These are phyloP conservation scores for Aspergillus sp. DNA, from an alignment of 2,329 filamentous ascomycete species.

Conservation along the genomic window DNA sequence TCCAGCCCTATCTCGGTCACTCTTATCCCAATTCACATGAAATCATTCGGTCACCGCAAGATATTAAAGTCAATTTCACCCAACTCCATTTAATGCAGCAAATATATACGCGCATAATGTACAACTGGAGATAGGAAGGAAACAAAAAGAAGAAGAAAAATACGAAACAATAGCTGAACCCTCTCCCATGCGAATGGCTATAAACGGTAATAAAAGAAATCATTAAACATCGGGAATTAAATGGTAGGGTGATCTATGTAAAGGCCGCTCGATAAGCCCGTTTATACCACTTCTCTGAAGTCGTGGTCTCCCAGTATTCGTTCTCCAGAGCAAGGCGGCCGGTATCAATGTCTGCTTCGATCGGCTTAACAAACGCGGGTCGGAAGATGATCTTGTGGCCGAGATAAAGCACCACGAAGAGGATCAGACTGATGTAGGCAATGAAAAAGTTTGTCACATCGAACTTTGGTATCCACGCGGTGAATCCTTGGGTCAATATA, in stretches of 20 bases:
- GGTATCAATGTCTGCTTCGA: slow-evolving; percentile 46
- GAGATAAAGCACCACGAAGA: slow-evolving; percentile 60
- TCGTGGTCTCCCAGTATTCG: slow-evolving; percentile 28
- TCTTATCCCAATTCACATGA: not conserved
- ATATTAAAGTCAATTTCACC: slow-evolving; percentile 5
- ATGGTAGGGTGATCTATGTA: slow-evolving; percentile 3
- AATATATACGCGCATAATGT: slow-evolving; percentile 10
- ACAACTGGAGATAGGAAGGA: slow-evolving; percentile 3
- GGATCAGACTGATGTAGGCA: slow-evolving; percentile 63
- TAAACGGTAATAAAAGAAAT: not conserved
- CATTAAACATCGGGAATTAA: not conserved
- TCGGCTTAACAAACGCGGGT: slow-evolving; percentile 37
- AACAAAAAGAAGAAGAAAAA: not conserved
- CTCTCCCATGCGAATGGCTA: not conserved
- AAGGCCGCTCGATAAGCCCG: slow-evolving; percentile 12
- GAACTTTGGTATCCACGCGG: slow-evolving; percentile 63
- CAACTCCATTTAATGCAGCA: slow-evolving; percentile 15
- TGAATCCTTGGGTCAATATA: slow-evolving; percentile 68
- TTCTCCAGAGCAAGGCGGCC: slow-evolving; percentile 38
- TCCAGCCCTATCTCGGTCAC: not conserved
- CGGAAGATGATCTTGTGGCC: slow-evolving; percentile 57
- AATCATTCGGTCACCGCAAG: not conserved
- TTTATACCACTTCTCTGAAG: slow-evolving; percentile 18
- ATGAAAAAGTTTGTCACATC: slow-evolving; percentile 61
- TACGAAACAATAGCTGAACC: not conserved